A percentile compares a stretch with the other conserved stretches of the same genome.
Evolutionary conservation across 2,329 filamentous ascomycete genomes (phyloP).

Genomic region (Phyllosticta capitalensis): DNA sequence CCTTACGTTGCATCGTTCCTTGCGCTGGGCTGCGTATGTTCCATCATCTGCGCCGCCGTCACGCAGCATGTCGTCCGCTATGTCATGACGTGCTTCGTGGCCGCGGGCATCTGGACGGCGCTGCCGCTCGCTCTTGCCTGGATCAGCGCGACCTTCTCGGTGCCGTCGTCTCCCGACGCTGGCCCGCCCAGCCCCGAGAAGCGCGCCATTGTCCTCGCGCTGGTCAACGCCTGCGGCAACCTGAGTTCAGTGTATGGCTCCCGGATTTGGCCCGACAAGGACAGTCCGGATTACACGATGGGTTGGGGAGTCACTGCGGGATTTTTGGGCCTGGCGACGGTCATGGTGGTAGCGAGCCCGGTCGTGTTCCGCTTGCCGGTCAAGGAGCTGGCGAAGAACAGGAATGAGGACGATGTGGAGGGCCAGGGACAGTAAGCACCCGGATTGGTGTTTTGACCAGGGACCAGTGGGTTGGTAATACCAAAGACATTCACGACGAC

Average conservation of each 20-base stretch:
- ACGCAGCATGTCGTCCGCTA: constrained; percentile 26
- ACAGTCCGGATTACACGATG: constrained; percentile 41
- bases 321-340: constrained; percentile 36
- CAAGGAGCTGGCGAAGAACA: background rate
- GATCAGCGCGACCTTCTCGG: constrained; percentile 50
- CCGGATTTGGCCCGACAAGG: constrained; percentile 41
- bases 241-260: constrained; percentile 1
- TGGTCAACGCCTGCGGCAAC: constrained; percentile 31
- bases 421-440: background rate
- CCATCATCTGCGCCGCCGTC: constrained; percentile 27
- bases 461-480: no score
- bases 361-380: constrained; percentile 1
- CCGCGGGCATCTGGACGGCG: constrained; percentile 43
- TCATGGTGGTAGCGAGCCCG: constrained; percentile 31
- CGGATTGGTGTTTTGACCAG: background rate
- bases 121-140: constrained; percentile 48
- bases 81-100: constrained; percentile 32
- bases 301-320: constrained; percentile 44
- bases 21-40: background rate
- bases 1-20: constrained; percentile 5
- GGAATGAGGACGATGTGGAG: background rate
- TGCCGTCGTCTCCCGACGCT: constrained; percentile 31
- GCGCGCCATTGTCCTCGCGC: constrained; percentile 46
- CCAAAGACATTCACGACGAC: no score
- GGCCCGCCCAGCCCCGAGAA: constrained; percentile 33